A percentile compares a stretch with the other conserved stretches of the same genome.
Conservation (phyloP, 208 protist species). For the Trypanosoma caninum region DNA sequence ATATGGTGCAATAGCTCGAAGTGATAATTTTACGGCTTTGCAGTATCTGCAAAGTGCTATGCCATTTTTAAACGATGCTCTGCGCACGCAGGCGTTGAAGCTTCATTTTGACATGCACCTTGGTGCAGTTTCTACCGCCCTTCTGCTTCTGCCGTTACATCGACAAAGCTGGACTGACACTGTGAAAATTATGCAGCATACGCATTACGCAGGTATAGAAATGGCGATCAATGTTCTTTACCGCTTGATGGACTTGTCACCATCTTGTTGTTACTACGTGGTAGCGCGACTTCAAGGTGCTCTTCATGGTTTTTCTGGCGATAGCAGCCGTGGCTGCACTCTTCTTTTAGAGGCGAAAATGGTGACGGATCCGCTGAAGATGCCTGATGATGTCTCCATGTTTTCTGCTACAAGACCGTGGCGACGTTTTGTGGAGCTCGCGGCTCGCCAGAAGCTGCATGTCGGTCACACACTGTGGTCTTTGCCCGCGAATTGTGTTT, state of each 20-base stretch:
- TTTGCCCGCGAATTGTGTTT: not conserved
- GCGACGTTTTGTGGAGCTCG: not conserved
- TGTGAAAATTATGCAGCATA: slow-evolving; percentile 41
- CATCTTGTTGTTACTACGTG: slow-evolving; percentile 16
- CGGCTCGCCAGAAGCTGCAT: not conserved
- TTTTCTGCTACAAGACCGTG: not conserved
- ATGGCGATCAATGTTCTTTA: slow-evolving; percentile 27
- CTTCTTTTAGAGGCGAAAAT: slow-evolving; percentile 13
- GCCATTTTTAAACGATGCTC: not conserved
- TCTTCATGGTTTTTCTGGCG: not conserved
- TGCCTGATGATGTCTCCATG: not conserved
- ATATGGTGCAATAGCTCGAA: not conserved
- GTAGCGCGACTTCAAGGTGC: slow-evolving; percentile 15
- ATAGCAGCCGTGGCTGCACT: not conserved
- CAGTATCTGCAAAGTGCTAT: not conserved
- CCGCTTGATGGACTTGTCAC: slow-evolving; percentile 1
- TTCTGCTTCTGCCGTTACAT: slow-evolving; percentile 35
- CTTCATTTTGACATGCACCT: slow-evolving; percentile 22
- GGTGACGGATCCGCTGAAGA: not conserved
- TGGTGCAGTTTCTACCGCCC: slow-evolving; percentile 37
- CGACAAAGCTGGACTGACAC: slow-evolving; percentile 26
- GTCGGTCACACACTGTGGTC: not conserved
- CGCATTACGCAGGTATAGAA: slow-evolving; percentile 13
- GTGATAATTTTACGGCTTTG: not conserved
- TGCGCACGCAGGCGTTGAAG: not conserved